phyloP scores from a whole-genome alignment of 2,329 filamentous ascomycete genomes.

The Calonectria pseudoturangicola region DNA sequence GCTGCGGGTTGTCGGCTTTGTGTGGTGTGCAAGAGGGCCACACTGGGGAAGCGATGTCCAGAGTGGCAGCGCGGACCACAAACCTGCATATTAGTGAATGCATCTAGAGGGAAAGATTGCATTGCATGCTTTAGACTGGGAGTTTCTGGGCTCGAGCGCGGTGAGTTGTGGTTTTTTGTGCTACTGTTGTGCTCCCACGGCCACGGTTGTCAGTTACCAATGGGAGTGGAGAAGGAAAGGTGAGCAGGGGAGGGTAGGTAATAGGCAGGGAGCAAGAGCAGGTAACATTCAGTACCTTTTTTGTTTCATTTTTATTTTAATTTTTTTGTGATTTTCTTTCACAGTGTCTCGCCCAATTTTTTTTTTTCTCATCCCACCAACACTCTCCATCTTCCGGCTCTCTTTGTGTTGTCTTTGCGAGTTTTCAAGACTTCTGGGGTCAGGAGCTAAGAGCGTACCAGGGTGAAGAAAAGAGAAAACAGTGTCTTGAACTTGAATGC shows the following conservation, averaged over 20 bases:
- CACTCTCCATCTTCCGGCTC: too few species aligned
- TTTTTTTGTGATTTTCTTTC: background rate
- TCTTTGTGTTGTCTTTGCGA: background rate
- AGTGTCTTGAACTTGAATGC: background rate
- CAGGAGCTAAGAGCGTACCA: background rate
- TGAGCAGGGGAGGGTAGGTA: background rate
- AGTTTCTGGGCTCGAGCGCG: constrained; percentile 29
- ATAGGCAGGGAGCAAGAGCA: too few species aligned
- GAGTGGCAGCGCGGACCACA: background rate
- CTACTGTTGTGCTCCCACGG: constrained; percentile 46
- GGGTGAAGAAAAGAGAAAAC: background rate
- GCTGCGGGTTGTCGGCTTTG: constrained; percentile 13
- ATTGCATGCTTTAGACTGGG: constrained; percentile 10
- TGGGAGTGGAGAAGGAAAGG: constrained; percentile 5
- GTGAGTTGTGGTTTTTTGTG: constrained; percentile 43
- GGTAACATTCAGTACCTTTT: background rate
- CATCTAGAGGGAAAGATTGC: constrained; percentile 3
- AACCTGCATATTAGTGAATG: background rate
- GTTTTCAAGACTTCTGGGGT: background rate
- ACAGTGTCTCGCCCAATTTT: background rate
- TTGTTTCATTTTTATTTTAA: background rate
- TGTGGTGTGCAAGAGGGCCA: background rate
- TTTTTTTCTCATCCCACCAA: background rate
- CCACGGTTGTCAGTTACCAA: constrained; percentile 34
- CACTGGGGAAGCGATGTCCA: background rate